These are phyloP conservation scores for Paramecium sexaurelia DNA, from an alignment of 73 alveolate species.

Conservation along the genomic window DNA sequence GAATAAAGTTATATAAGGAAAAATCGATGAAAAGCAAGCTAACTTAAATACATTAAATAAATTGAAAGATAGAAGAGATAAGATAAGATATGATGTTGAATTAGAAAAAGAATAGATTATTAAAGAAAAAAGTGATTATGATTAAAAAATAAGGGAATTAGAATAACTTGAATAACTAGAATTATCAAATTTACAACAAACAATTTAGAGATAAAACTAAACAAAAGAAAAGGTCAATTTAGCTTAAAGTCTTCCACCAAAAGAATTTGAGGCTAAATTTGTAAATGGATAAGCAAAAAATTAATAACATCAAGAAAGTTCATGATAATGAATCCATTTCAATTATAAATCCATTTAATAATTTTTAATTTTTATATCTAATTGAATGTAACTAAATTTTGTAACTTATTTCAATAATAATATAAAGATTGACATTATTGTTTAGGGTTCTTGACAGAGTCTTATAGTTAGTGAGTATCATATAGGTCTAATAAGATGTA, in stretches of 20 bases:
- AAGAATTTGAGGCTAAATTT: slow-evolving; percentile 26
- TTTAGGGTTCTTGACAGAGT: background rate
- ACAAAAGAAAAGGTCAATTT: background rate
- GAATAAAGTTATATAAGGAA: slow-evolving; percentile 4
- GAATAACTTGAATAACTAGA: background rate
- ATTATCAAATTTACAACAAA: background rate
- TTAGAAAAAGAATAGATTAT: background rate
- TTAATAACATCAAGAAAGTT: background rate
- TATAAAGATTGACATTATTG: background rate
- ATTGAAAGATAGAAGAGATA: slow-evolving; percentile 28
- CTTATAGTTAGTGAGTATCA: background rate
- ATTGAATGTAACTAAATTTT: background rate
- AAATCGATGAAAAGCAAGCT: background rate
- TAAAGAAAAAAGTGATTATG: slow-evolving; percentile 11
- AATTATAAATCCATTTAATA: background rate
- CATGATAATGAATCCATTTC: background rate
- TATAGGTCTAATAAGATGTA: background rate
- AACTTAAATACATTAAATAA: background rate
- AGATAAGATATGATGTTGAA: background rate
- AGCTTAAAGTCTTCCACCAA: slow-evolving; percentile 29
- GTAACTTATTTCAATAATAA: background rate
- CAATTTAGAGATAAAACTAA: slow-evolving; percentile 26
- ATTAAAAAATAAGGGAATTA: background rate
- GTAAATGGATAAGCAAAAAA: background rate
- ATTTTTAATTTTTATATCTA: background rate